Evolutionary conservation across 345 rosid species (phyloP).

Genomic region (Ailanthus altissimus): DNA sequence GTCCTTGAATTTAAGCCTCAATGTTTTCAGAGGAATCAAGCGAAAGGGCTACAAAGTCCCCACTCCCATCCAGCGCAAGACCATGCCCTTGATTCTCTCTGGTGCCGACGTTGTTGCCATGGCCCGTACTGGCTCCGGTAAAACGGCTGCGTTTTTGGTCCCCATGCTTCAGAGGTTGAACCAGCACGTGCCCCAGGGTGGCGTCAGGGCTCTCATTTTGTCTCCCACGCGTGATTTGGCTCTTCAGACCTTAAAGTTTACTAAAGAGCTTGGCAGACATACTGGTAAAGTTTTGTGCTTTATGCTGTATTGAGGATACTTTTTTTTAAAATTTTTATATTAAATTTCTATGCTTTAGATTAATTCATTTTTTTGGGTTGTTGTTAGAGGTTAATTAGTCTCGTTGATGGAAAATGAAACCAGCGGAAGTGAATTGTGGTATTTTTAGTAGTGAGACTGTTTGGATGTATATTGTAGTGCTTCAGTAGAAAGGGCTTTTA

Average conservation of each 20-base stretch:
- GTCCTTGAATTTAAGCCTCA: slow-evolving; percentile 69
- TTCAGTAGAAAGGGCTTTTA: not conserved
- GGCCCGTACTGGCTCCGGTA: slow-evolving; percentile 99
- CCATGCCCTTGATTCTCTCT: slow-evolving; percentile 92
- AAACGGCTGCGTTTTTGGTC: slow-evolving; percentile 88
- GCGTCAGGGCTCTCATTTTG: slow-evolving; percentile 78
- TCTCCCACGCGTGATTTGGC: slow-evolving; percentile 98
- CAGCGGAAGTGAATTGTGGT: not conserved
- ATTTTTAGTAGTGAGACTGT: not conserved
- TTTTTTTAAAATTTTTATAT: not conserved
- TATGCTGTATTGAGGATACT: not conserved
- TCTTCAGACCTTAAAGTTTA: slow-evolving; percentile 87
- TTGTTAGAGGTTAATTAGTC: slow-evolving; percentile 5
- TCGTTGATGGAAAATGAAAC: not conserved
- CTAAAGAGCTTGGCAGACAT: slow-evolving; percentile 82
- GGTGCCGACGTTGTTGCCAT: slow-evolving; percentile 96
- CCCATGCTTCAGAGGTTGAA: slow-evolving; percentile 91
- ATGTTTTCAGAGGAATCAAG: slow-evolving; percentile 75
- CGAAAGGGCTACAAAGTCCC: slow-evolving; percentile 93
- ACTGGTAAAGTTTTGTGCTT: slow-evolving; percentile 52
- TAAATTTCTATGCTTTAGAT: not conserved
- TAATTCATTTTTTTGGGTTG: not conserved
- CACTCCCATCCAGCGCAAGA: slow-evolving; percentile 93
- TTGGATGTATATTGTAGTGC: not conserved
- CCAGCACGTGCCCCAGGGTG: slow-evolving; percentile 79